Percentiles rank a stretch among this genome's conserved stretches.
These are phyloP conservation scores for Botrytis fabae DNA, from an alignment of 2,329 filamentous ascomycete species.

Conservation along the genomic window DNA sequence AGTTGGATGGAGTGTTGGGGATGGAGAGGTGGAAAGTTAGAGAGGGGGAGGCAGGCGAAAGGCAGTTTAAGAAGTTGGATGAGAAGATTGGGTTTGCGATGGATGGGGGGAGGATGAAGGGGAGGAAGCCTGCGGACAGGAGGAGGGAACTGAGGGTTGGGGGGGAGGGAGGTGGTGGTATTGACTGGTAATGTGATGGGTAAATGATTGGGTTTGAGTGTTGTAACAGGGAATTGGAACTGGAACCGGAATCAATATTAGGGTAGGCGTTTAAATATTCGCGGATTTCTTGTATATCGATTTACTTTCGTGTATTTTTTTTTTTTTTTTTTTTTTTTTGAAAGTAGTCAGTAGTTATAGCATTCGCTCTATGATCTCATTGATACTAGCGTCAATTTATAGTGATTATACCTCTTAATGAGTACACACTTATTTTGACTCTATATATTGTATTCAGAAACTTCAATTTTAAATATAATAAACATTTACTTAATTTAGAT, in stretches of 20 bases:
- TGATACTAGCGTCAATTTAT: too few relatives aligned
- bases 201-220: background rate
- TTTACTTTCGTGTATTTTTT: too few relatives aligned
- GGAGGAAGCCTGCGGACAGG: background rate
- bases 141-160: constrained; percentile 4
- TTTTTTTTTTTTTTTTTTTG: too few relatives aligned
- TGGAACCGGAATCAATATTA: background rate
- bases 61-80: constrained; percentile 41
- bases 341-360: too few relatives aligned
- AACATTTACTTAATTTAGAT: too few relatives aligned
- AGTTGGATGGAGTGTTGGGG: constrained; percentile 76
- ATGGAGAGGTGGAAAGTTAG: constrained; percentile 77
- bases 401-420: too few relatives aligned
- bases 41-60: constrained; percentile 60
- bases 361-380: too few relatives aligned
- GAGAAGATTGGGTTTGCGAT: constrained; percentile 25
- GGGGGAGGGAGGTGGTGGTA: background rate
- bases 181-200: constrained; percentile 11
- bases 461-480: too few relatives aligned
- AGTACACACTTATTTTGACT: too few relatives aligned
- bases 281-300: background rate
- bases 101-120: constrained; percentile 8
- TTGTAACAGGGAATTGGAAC: background rate
- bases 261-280: background rate
- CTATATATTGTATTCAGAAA: too few relatives aligned